These are phyloP conservation scores for Phytophthora sp. DNA, from an alignment of 352 stramenopile species.

Conservation along the genomic window DNA sequence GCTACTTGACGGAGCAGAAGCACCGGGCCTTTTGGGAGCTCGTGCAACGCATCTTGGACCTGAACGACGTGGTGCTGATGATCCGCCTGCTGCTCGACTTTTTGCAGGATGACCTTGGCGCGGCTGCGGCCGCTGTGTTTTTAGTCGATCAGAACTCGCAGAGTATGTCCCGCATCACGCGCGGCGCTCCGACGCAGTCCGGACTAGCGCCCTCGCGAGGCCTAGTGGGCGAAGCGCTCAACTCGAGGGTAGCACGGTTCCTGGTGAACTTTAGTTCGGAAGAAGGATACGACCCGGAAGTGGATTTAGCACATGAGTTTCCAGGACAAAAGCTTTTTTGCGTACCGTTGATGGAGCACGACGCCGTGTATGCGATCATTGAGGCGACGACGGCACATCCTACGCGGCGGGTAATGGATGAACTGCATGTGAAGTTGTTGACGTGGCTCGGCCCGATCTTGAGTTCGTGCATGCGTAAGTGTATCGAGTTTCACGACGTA, in stretches of 20 bases:
- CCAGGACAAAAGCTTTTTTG: constrained; percentile 70
- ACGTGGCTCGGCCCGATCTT: constrained; percentile 84
- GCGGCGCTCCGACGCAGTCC: constrained; percentile 52
- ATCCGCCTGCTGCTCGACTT: constrained; percentile 74
- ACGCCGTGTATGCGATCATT: constrained; percentile 81
- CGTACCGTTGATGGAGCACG: constrained; percentile 75
- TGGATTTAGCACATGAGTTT: constrained; percentile 71
- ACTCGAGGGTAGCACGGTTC: constrained; percentile 38
- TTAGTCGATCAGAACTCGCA: constrained; percentile 78
- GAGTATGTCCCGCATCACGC: constrained; percentile 77
- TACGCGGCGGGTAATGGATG: constrained; percentile 52
- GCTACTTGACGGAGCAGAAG: constrained; percentile 60
- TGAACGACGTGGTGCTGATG: constrained; percentile 84
- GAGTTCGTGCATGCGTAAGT: constrained; percentile 85
- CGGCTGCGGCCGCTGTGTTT: constrained; percentile 63
- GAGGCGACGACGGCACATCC: constrained; percentile 59
- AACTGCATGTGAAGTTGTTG: constrained; percentile 74
- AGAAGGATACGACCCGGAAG: constrained; percentile 57
- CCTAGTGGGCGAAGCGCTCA: constrained; percentile 55
- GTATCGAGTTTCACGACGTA: constrained; percentile 87
- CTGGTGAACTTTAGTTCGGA: constrained; percentile 55
- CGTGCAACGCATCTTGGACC: constrained; percentile 65
- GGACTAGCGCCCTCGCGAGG: constrained; percentile 55
- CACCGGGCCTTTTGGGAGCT: constrained; percentile 82
- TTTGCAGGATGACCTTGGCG: constrained; percentile 58